Evolutionary conservation across 176 grass and related monocot genomes (phyloP).

Genomic region (Oryza glaberrima): DNA sequence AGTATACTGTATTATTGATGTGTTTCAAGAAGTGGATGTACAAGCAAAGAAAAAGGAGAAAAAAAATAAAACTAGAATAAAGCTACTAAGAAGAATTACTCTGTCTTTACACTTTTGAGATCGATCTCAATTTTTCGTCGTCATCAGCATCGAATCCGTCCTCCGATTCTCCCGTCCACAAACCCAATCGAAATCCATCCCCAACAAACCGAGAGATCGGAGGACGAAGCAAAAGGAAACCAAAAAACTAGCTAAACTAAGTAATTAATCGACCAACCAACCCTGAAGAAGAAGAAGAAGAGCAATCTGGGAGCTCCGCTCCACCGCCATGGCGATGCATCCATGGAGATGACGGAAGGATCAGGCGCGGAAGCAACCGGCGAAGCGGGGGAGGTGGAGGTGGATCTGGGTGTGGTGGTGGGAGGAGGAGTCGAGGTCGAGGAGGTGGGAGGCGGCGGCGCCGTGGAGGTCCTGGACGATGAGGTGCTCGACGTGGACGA

Average conservation of each 20-base stretch:
- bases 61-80: neutral
- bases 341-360: neutral
- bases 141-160: constrained; percentile 42
- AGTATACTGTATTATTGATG: neutral
- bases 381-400: constrained; percentile 66
- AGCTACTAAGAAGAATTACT: neutral
- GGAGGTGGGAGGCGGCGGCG: constrained; percentile 23
- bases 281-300: neutral
- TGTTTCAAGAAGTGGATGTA: neutral
- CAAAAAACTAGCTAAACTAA: neutral
- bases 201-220: constrained; percentile 18
- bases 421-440: constrained; percentile 43
- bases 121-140: constrained; percentile 52
- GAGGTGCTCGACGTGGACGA: constrained; percentile 63
- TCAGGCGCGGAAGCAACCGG: constrained; percentile 76
- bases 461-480: constrained; percentile 59
- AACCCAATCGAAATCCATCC: constrained; percentile 26
- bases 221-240: constrained; percentile 20
- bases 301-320: neutral
- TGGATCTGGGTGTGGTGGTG: constrained; percentile 9
- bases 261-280: neutral
- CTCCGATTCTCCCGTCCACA: constrained; percentile 29
- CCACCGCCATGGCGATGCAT: neutral
- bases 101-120: constrained; percentile 47
- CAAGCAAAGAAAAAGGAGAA: neutral